Base-by-base conservation (phyloP, 768 basidiomycete genomes). In the Tylopilus felleus region DNA sequence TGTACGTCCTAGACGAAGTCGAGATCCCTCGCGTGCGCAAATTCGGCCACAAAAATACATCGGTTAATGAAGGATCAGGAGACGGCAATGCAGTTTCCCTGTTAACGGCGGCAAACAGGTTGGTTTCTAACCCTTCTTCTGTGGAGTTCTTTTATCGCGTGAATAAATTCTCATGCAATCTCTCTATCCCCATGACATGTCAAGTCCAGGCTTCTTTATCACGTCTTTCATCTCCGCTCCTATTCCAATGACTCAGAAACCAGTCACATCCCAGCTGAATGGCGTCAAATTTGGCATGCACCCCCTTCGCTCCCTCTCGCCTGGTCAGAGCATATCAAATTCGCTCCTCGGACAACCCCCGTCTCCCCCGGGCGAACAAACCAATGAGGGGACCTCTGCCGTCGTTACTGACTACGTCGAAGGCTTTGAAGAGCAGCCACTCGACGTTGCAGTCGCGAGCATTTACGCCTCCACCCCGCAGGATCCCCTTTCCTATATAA, bases 1-100 rank as follows among this genome's bases (percentile, higher is more conserved):
- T n/a, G 5, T 31, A 27, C 27, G 23, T 46, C 19, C 40, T 44
- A 84, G 83, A 83, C 36, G 79, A 78, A 46, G 64, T 78, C 23
- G 70, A 79, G 45, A 76, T 88, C 28, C 82, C 86, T 5, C 77
- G 82, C 9, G 67, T 71, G 10, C 74, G 75, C 49, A 76, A 73
- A 53, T 74, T 82, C 19, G 80, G 82, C 46, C 46, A 70, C 41
- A 60, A 51, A 53, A 65, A 56, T 49, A 55, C 56, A 22, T 47
- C 38, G 41, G 17, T 42, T 40, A 33, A 56, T 49, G 56, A 27
- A 38, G 31, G 47, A 21, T 19, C 51, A 27, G 53, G 53, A 14
- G 22, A 38, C 38, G 29, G 31, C 14, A 22, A 52, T 41, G 52
- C 47, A 35, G 49, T 48, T 38, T 47, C 51, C 52, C 10, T 66